Base-by-base conservation (phyloP, 2,329 filamentous ascomycete genomes). In the Madurella fahalii region DNA sequence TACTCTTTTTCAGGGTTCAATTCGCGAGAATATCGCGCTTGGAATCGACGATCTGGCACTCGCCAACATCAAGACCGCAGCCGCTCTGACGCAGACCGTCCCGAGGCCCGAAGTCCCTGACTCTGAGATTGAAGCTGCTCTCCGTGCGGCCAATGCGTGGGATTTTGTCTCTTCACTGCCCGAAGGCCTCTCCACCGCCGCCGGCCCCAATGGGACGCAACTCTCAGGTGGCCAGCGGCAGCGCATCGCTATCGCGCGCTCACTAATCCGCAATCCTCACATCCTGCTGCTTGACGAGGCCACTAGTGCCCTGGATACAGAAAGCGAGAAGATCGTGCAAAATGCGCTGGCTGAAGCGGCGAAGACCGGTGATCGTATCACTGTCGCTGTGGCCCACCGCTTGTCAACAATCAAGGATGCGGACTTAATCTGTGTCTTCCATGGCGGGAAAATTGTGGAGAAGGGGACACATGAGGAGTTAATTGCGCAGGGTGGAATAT, bases 341-440 rank as follows among this genome's bases (percentile, higher is more conserved):
- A 73, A 72, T 3, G 84, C 84, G 0, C 73, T 89, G 17, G 80
- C 85, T 64, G 64, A 61, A 13, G 66, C 65, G 4, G 66, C 65
- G 13, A 96, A 95, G 74, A 77, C 53, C 2, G 78, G 56, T 8
- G 56, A 62, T 2, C 82, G 92, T 53, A 97, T 94, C 0, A 96
- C 91, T 62, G 89, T 99, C 1, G 97, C 97, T 67, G 88, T 99
- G 5, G 94, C 94, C 7, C 94, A 97, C 71, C 82, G 94, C 16
- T 74, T 99, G 56, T 83, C 93, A 50, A 97, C 94, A 0, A 96
- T 99, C 61, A 95, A 89, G 66, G 94, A 97, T 66, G 89, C 89
- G 40, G 89, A 97, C 71, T 76, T 92, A 64, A 97, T 97, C 63
- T 92, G 97, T 64, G 94, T 97, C 39, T 74, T 97, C 53, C 87